phyloP scores from a whole-genome alignment of 352 stramenopile genomes.

The Phytophthora idaei region DNA sequence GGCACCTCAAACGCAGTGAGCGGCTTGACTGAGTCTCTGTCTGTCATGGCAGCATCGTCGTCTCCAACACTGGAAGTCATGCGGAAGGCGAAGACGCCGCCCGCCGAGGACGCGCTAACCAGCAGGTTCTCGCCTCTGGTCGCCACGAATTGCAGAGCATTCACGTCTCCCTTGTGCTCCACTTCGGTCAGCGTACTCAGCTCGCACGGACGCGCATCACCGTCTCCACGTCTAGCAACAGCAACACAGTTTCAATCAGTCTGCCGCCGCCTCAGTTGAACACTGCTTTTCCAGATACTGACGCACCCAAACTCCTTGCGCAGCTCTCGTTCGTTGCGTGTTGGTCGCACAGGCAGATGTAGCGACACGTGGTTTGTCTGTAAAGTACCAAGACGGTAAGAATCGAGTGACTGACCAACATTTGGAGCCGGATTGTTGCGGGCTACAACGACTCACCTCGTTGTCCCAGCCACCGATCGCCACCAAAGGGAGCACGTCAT shows the following conservation, averaged over 20 bases:
- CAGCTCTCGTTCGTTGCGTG: slow-evolving; percentile 51
- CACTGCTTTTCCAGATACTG: not conserved
- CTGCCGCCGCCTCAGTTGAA: not conserved
- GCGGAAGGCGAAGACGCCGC: slow-evolving; percentile 52
- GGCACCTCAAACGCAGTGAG: slow-evolving; percentile 38
- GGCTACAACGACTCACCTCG: slow-evolving; percentile 33
- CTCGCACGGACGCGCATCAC: slow-evolving; percentile 37
- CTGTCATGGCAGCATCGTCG: slow-evolving; percentile 24
- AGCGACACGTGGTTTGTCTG: slow-evolving; percentile 61
- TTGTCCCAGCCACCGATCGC: slow-evolving; percentile 64
- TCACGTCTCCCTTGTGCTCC: slow-evolving; percentile 64
- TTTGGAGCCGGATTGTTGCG: not conserved
- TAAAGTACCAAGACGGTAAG: not conserved
- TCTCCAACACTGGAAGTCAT: slow-evolving; percentile 34
- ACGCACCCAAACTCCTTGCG: slow-evolving; percentile 51
- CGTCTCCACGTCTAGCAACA: slow-evolving; percentile 20
- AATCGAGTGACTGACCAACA: not conserved
- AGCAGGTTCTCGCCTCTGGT: slow-evolving; percentile 54
- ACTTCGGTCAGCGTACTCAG: slow-evolving; percentile 51
- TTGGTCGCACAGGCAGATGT: slow-evolving; percentile 53
- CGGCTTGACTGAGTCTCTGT: slow-evolving; percentile 13
- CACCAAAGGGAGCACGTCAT: slow-evolving; percentile 59
- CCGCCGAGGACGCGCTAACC: slow-evolving; percentile 62
- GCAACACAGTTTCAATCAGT: slow-evolving; percentile 4
- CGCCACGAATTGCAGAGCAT: slow-evolving; percentile 61